Conservation (phyloP, 257 asterid genomes). For the Lycium barbarum region DNA sequence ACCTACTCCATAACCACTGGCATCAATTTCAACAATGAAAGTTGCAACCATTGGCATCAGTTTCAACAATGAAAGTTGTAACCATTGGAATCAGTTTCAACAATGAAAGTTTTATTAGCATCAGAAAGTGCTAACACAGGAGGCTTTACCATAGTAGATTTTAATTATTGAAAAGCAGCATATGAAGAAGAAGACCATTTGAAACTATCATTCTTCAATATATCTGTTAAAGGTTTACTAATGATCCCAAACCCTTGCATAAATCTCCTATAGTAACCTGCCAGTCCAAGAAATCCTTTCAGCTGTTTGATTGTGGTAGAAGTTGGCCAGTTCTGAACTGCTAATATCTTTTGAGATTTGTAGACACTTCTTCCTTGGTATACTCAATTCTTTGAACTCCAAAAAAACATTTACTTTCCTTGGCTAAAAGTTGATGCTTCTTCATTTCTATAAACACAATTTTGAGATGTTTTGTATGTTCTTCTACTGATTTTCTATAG, state of each 20-base stretch:
- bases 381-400: not conserved
- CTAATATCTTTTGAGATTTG: not conserved
- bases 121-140: not conserved
- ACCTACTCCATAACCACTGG: not conserved
- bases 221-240: not conserved
- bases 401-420: too few species aligned
- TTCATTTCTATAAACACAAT: not conserved
- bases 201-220: not conserved
- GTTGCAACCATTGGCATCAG: not conserved
- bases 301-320: too few species aligned
- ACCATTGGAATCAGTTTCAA: too few species aligned
- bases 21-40: too few species aligned
- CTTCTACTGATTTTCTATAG: not conserved
- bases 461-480: not conserved
- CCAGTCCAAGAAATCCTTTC: not conserved
- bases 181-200: not conserved
- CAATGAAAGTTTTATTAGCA: not conserved
- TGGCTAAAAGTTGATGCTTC: not conserved
- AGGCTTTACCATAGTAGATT: too few species aligned
- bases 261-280: too few species aligned
- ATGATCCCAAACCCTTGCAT: too few species aligned
- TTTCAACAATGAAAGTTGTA: too few species aligned
- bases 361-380: not conserved
- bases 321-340: too few species aligned
- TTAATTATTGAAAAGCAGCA: not conserved